These are phyloP conservation scores for Fusarium tricinctum DNA, from an alignment of 2,329 filamentous ascomycete genomes.

Conservation along the genomic window DNA sequence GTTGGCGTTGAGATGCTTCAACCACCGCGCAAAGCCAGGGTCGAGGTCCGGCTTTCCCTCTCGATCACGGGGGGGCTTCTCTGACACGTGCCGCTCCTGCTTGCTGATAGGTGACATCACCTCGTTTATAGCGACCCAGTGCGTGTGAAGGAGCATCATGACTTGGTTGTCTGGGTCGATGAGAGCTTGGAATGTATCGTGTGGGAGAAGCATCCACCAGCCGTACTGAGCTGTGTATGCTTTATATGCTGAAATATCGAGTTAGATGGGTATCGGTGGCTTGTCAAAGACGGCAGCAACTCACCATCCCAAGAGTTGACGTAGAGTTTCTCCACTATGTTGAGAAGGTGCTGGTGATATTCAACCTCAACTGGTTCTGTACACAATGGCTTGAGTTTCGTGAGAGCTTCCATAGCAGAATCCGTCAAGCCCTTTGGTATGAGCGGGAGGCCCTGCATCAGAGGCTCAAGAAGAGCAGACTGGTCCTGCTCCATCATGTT, in stretches of 20 bases:
- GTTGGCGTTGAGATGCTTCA: slow-evolving; percentile 64
- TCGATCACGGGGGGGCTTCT: slow-evolving; percentile 49
- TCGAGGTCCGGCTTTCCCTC: slow-evolving; percentile 51
- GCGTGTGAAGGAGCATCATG: slow-evolving; percentile 63
- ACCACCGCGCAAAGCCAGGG: slow-evolving; percentile 64
- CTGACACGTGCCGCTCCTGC: slow-evolving; percentile 55
- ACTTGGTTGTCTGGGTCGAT: slow-evolving; percentile 63
- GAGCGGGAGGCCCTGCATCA: slow-evolving; percentile 62
- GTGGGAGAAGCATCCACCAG: slow-evolving; percentile 71
- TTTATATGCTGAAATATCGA: slow-evolving; percentile 59
- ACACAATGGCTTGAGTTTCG: slow-evolving; percentile 60
- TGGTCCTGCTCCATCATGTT: slow-evolving; percentile 61
- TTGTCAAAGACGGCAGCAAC: slow-evolving; percentile 1
- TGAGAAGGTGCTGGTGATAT: slow-evolving; percentile 61
- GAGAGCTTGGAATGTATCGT: slow-evolving; percentile 65
- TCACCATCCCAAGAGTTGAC: slow-evolving; percentile 67
- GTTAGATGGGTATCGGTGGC: slow-evolving; percentile 7
- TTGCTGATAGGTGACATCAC: slow-evolving; percentile 66
- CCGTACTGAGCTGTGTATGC: slow-evolving; percentile 64
- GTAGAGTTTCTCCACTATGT: slow-evolving; percentile 66
- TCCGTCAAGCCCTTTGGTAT: slow-evolving; percentile 62
- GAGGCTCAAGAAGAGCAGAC: slow-evolving; percentile 58
- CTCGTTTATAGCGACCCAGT: slow-evolving; percentile 69
- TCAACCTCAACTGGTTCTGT: slow-evolving; percentile 59
- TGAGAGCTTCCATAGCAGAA: slow-evolving; percentile 61